These are phyloP conservation scores for Debaryomyces sp. DNA, from an alignment of 1,139 yeast genomes.

Conservation along the genomic window DNA sequence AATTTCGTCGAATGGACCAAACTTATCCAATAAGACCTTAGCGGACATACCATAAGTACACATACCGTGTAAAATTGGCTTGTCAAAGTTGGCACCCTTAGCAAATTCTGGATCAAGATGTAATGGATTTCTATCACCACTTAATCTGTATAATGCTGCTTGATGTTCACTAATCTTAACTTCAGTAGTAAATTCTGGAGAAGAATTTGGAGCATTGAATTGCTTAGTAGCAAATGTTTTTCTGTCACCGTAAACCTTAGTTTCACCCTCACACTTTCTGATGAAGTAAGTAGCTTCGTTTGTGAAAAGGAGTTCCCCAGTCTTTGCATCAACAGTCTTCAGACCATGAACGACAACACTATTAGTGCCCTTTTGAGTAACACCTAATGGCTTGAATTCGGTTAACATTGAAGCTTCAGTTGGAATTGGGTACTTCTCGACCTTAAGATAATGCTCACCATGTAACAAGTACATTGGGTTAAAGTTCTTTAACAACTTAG, in stretches of 20 bases:
- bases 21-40: slow-evolving; percentile 75
- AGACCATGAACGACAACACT: slow-evolving; percentile 80
- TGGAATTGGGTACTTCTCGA: slow-evolving; percentile 81
- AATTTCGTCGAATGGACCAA: slow-evolving; percentile 80
- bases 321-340: slow-evolving; percentile 66
- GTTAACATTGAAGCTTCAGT: slow-evolving; percentile 67
- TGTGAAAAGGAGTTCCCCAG: slow-evolving; percentile 72
- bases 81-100: slow-evolving; percentile 80
- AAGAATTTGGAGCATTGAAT: slow-evolving; percentile 65
- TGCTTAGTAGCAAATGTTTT: slow-evolving; percentile 62
- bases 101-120: slow-evolving; percentile 95
- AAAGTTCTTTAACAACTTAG: slow-evolving; percentile 71
- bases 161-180: slow-evolving; percentile 70
- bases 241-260: slow-evolving; percentile 51
- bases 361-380: slow-evolving; percentile 86
- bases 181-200: slow-evolving; percentile 68
- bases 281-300: slow-evolving; percentile 87
- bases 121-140: slow-evolving; percentile 94
- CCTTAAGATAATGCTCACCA: slow-evolving; percentile 91
- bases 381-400: slow-evolving; percentile 66
- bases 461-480: slow-evolving; percentile 88
- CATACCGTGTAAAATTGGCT: slow-evolving; percentile 92
- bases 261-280: slow-evolving; percentile 77
- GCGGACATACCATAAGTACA: slow-evolving; percentile 84
- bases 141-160: slow-evolving; percentile 88